Evolutionary conservation across 2,329 filamentous ascomycete genomes (phyloP).

Genomic region (Clonostachys rhizophaga): DNA sequence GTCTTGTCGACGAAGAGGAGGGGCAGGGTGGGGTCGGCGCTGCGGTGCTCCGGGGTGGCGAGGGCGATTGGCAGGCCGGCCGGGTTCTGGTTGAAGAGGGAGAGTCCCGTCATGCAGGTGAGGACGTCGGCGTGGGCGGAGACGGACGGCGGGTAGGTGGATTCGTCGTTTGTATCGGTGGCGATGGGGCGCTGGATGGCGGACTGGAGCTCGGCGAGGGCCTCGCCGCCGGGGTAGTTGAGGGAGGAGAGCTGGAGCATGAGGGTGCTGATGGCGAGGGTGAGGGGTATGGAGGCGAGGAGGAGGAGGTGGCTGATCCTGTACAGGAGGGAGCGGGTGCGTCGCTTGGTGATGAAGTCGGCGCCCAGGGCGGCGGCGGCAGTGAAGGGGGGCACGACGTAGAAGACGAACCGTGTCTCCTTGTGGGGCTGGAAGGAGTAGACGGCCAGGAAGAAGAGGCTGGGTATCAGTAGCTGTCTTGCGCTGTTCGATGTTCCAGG

Average conservation of each 20-base stretch:
- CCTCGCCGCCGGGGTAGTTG: conserved; percentile 91
- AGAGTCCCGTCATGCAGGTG: conserved; percentile 67
- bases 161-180: background rate
- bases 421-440: conserved; percentile 94
- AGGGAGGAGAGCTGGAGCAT: conserved; percentile 78
- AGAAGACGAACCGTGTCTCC: conserved; percentile 92
- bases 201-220: conserved; percentile 52
- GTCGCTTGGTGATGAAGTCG: conserved; percentile 62
- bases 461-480: conserved; percentile 55
- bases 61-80: conserved; percentile 26
- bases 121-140: conserved; percentile 60
- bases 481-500: conserved; percentile 37
- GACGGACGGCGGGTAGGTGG: conserved; percentile 14
- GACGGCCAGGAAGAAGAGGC: conserved; percentile 66
- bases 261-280: conserved; percentile 55
- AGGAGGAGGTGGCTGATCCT: conserved; percentile 49
- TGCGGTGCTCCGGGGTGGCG: conserved; percentile 6
- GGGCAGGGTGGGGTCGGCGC: conserved; percentile 9
- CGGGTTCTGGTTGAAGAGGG: conserved; percentile 55
- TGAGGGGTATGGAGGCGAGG: conserved; percentile 52
- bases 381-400: conserved; percentile 76
- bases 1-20: conserved; percentile 56
- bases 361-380: conserved; percentile 72
- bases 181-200: conserved; percentile 9
- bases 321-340: conserved; percentile 56